Base-by-base conservation (phyloP, 2,329 filamentous ascomycete genomes). In the Mycocentrospora acerina region DNA sequence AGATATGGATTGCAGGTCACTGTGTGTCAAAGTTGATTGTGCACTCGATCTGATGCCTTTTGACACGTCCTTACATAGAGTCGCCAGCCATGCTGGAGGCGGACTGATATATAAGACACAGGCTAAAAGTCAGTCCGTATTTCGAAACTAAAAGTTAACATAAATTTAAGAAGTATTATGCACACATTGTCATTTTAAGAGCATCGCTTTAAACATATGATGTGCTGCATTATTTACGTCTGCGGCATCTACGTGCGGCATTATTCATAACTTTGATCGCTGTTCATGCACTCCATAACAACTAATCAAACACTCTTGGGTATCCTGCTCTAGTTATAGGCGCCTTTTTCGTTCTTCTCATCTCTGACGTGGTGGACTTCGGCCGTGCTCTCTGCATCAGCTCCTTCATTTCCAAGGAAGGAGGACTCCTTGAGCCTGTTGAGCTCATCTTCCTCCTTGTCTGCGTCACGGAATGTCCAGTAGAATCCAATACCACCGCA, bases 401-500 rank as follows among this genome's bases (percentile, higher is more conserved):
- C 35, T 14, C 45, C 44, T 14, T 43, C 32, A n/a, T 44, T 42
- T 12, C 57, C 57, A 17, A 59, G 13, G 13, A 52, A 59, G 12
- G 34, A 44, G 22, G 52, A 56, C 40, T 56, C 44, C 38, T 59
- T 53, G 7, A 59, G 32, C 27, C 56, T 59, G 46, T 66, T 66
- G 22, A 66, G 51, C 4, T 48, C 44, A 30, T 67, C 63, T 34
- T 67, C 63, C 29, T 65, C 48, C 1, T 33, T 33, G 24, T 67
- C 63, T 7, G 63, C 55, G 32, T 56, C 55, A 35, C 59, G 57
- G 55, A 62, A 66, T 0, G 49, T 57, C 8, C 62, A 26, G 40
- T 57, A 66, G 48, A 67, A 67, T 16, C 54, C 52, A 19, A 56
- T 30, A 29, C 56, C 64, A 29, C 59, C 63, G 11, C 55, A 38